A percentile compares a stretch with the other conserved stretches of the same genome.
phyloP scores from a whole-genome alignment of 441 rosid genomes.

The Dalechampia spathulata region DNA sequence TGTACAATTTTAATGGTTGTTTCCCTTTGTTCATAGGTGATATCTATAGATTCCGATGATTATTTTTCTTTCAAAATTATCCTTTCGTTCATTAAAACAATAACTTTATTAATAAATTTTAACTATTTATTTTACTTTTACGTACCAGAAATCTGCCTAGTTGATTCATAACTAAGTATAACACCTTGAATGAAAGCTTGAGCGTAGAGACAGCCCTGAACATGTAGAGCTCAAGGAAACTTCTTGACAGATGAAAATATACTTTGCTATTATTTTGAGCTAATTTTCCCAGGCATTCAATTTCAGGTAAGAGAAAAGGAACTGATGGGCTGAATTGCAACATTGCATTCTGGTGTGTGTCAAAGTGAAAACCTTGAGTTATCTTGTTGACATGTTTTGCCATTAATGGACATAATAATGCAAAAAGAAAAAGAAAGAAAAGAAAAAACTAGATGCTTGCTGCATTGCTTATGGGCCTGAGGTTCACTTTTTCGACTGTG shows the following conservation, averaged over 20 bases:
- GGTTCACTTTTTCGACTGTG: not conserved
- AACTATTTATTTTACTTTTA: not conserved
- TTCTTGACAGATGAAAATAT: not conserved
- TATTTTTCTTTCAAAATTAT: not conserved
- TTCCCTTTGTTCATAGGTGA: not conserved
- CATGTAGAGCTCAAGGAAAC: not conserved
- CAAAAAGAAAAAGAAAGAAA: too few relatives aligned
- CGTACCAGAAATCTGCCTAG: too few relatives aligned
- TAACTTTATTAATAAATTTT: not conserved
- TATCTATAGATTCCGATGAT: not conserved
- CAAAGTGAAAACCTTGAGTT: too few relatives aligned
- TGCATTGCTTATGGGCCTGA: not conserved
- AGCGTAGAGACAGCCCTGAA: not conserved
- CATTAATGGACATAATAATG: too few relatives aligned
- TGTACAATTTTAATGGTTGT: not conserved
- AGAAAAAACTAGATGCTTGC: too few relatives aligned
- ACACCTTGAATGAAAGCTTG: too few relatives aligned
- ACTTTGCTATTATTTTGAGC: too few relatives aligned
- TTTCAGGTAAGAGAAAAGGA: too few relatives aligned
- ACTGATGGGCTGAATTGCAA: conserved; percentile 3
- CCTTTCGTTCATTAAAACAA: conserved; percentile 1
- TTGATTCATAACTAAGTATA: too few relatives aligned
- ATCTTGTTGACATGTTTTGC: not conserved
- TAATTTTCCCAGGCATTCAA: too few relatives aligned
- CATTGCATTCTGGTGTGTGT: too few relatives aligned